Base-by-base conservation (phyloP, 2,329 filamentous ascomycete genomes). In the Pseudogymnoascus sp. region DNA sequence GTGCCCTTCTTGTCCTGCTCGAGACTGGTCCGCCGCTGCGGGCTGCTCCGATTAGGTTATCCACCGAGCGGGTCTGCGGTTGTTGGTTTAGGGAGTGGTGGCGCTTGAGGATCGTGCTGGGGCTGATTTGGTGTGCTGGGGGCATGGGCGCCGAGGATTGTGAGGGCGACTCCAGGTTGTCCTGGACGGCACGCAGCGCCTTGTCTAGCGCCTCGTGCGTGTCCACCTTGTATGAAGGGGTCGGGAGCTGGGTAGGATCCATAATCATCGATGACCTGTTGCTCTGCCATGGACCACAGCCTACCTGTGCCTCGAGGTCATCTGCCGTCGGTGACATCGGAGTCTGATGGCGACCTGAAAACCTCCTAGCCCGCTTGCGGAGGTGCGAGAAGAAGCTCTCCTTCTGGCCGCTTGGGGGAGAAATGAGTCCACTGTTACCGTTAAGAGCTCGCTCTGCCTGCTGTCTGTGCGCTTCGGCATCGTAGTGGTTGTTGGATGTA, bases 351-450 rank as follows among this genome's bases (percentile, higher is more conserved):
- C 93, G 87, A 56, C 94, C 94, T 25, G 94, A 99, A 65, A 99
- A 87, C 68, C 94, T 84, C 69, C 94, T 85, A 28, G 95, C 94
- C 61, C 93, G 88, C 77, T 99, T 99, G 63, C 94, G 85, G 6
- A 99, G 82, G 73, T 99, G 94, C 0, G 94, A 97, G 77, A 99
- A 99, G 80, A 99, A 99, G 75, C 94, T 91, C 75, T 99, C 94
- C 73, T 95, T 95, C 63, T 92, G 90, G 16, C 84, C 90, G 70
- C 83, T 87, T 0, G 88, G 86, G 3, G 92, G 91, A 5, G 91
- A 94, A 14, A 84, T 86, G 23, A 92, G 79, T 21, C 87, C 89
- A 35, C 82, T 84, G 70, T 88, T 87, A 62, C 92, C 94, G 72
- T 92, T 97, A 53, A 97, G 81, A 38, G 92, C 91, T 66, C 91